Evolutionary conservation across 805 yeast species (phyloP).

Genomic region (Cyberlindnera americana): DNA sequence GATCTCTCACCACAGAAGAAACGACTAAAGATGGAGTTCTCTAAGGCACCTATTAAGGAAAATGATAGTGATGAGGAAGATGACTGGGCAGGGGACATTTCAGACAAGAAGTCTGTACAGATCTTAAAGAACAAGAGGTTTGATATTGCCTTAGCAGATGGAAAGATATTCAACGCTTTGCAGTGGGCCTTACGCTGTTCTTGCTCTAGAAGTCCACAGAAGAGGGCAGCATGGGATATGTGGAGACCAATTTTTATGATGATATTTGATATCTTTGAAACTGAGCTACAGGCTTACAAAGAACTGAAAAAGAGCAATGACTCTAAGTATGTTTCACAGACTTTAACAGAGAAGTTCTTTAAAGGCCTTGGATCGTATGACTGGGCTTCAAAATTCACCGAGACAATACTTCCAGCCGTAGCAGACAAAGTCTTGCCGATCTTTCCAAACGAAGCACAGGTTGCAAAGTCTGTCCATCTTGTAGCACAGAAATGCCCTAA

Average conservation of each 20-base stretch:
- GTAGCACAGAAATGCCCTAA: neutral
- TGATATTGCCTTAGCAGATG: conserved; percentile 21
- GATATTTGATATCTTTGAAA: conserved; percentile 18
- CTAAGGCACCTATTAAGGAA: neutral
- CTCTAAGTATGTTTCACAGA: neutral
- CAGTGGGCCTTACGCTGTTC: conserved; percentile 31
- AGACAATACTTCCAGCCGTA: conserved; percentile 10
- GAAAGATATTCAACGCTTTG: conserved; percentile 27
- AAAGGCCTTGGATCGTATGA: conserved; percentile 8
- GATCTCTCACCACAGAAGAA: conserved; percentile 26
- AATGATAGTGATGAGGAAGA: conserved; percentile 8
- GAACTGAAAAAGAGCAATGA: neutral
- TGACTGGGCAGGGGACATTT: conserved; percentile 8
- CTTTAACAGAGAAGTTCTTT: conserved; percentile 13
- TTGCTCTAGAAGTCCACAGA: conserved; percentile 9
- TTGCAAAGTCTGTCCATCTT: conserved; percentile 17
- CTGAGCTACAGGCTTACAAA: conserved; percentile 12
- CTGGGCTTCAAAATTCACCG: conserved; percentile 15
- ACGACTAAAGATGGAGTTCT: conserved; percentile 13
- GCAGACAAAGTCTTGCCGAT: conserved; percentile 8
- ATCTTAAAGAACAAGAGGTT: conserved; percentile 27
- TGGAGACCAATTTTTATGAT: conserved; percentile 22
- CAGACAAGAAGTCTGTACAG: conserved; percentile 20
- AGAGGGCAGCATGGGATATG: conserved; percentile 19
- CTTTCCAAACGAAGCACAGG: conserved; percentile 16